These are phyloP conservation scores for Sarocladium brachiariae DNA, from an alignment of 2,329 filamentous ascomycete species.

Conservation along the genomic window DNA sequence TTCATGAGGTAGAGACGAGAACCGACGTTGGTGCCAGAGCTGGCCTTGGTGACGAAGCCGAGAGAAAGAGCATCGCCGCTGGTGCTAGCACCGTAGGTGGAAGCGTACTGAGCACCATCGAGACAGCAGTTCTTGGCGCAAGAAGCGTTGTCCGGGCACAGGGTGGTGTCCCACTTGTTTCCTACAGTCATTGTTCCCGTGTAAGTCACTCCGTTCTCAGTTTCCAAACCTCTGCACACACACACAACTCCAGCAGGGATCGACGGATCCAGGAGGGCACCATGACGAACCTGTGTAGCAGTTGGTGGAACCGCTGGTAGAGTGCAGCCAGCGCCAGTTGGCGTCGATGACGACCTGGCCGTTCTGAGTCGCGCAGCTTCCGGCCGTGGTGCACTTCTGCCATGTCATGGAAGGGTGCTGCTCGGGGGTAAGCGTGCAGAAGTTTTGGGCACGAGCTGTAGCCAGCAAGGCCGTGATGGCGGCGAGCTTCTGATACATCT, in stretches of 20 bases:
- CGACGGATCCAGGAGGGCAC: too few species aligned
- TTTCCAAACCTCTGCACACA: neutral
- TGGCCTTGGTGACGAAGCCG: slow-evolving; percentile 43
- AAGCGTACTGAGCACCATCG: slow-evolving; percentile 37
- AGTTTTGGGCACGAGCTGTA: slow-evolving; percentile 31
- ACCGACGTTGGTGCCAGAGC: slow-evolving; percentile 31
- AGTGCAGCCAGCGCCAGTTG: slow-evolving; percentile 50
- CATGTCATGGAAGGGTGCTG: slow-evolving; percentile 38
- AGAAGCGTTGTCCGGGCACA: slow-evolving; percentile 30
- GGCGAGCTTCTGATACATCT: slow-evolving; percentile 11
- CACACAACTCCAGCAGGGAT: too few species aligned
- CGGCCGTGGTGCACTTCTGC: slow-evolving; percentile 33
- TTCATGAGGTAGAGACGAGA: slow-evolving; percentile 54
- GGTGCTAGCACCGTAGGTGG: slow-evolving; percentile 40
- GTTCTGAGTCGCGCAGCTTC: slow-evolving; percentile 33
- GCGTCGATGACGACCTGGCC: slow-evolving; percentile 42
- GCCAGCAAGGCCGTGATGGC: slow-evolving; percentile 13
- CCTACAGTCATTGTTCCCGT: slow-evolving; percentile 16
- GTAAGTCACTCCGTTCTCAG: neutral
- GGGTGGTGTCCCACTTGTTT: slow-evolving; percentile 28
- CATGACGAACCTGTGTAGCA: slow-evolving; percentile 33
- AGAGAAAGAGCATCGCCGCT: slow-evolving; percentile 38
- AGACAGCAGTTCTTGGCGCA: slow-evolving; percentile 39
- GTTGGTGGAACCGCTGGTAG: slow-evolving; percentile 29
- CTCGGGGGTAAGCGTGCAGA: slow-evolving; percentile 30